Evolutionary conservation across 2,329 filamentous ascomycete genomes (phyloP).

Genomic region (Mycocentrospora acerina): DNA sequence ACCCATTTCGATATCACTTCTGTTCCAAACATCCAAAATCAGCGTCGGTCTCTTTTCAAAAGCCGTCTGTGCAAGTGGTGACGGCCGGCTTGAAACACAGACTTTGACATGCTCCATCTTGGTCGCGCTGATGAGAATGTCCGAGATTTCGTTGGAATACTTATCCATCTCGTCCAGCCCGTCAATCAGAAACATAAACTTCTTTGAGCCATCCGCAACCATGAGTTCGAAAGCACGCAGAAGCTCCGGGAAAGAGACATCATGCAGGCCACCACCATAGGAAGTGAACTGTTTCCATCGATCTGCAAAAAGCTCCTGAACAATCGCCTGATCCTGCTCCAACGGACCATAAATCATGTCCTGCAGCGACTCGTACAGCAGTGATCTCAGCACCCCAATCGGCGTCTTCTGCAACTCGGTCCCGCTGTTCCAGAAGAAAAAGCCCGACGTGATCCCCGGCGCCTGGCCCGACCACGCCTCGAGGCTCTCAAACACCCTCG

Average conservation of each 20-base stretch:
- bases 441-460: constrained; percentile 40
- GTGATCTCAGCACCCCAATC: constrained; percentile 23
- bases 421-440: constrained; percentile 50
- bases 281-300: constrained; percentile 33
- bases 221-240: constrained; percentile 27
- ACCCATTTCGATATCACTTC: constrained; percentile 20
- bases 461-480: constrained; percentile 32
- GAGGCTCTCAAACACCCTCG: constrained; percentile 23
- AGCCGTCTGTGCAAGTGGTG: constrained; percentile 19
- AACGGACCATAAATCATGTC: constrained; percentile 36
- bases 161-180: constrained; percentile 34
- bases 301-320: constrained; percentile 27
- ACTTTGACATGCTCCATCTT: constrained; percentile 35
- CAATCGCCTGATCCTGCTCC: constrained; percentile 23
- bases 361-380: constrained; percentile 34
- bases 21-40: constrained; percentile 23
- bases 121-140: constrained; percentile 16
- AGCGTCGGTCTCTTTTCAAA: constrained; percentile 26
- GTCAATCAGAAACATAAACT: constrained; percentile 37
- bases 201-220: constrained; percentile 28
- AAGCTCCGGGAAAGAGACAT: constrained; percentile 23
- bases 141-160: constrained; percentile 20
- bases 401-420: constrained; percentile 30
- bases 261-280: constrained; percentile 28
- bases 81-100: constrained; percentile 30